Base-by-base conservation (phyloP, 169 alveolate species). In the Fabrea salina region DNA sequence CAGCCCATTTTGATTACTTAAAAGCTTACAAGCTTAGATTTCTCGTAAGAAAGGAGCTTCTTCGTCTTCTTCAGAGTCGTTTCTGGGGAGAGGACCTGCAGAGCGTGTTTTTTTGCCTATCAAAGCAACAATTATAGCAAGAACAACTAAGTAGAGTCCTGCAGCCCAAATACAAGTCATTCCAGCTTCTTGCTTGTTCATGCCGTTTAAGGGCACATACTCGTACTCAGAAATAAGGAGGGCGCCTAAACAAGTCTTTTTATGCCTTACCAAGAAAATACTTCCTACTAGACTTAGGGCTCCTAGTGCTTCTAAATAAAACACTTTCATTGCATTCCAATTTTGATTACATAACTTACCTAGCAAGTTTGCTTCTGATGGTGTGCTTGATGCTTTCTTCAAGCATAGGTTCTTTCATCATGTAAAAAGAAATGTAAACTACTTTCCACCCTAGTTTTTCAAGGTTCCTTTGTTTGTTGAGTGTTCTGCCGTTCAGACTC, bases 11-110 rank as follows among this genome's bases (percentile, higher is more conserved):
- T n/a, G n/a, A n/a, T n/a, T n/a, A n/a, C n/a, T n/a, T n/a, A n/a
- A n/a, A n/a, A n/a, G n/a, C n/a, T n/a, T n/a, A n/a, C n/a, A n/a
- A n/a, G n/a, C n/a, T n/a, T n/a, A n/a, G n/a, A n/a, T n/a, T n/a
- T n/a, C n/a, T n/a, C n/a, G n/a, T n/a, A 51, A 51, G 27, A 51
- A 51, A 51, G 59, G 59, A 51, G 59, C 59, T 51, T 51, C 59
- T 51, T 51, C 59, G 27, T 51, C 59, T 51, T 51, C 59, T 22
- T 51, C 59, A 22, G 59, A 51, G 27, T 33, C 27, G 27, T 51
- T 33, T 33, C 59, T 51, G 27, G 19, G 39, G 27, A 33, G 59
- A 5, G 59, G 59, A 22, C 59, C 27, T 22, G 27, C 19, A 51
- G 8, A 22, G 39, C 59, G 59, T 11, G 19, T 33, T 51, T 51